These are phyloP conservation scores for Isatis lusitanica DNA, from an alignment of 441 rosid species.

Conservation along the genomic window DNA sequence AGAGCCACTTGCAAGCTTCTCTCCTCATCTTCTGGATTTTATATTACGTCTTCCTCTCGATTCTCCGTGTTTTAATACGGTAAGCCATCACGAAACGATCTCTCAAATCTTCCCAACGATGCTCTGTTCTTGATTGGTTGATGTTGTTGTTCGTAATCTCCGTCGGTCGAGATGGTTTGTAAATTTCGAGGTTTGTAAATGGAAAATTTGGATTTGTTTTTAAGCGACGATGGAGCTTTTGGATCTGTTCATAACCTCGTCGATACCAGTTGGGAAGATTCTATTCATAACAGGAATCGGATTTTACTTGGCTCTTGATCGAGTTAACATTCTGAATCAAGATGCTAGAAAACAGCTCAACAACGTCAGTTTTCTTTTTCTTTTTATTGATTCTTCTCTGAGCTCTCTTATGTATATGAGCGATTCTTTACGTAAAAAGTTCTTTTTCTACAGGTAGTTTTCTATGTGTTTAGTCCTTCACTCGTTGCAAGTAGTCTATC, in stretches of 20 bases:
- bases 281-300: conserved; percentile 59
- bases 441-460: conserved; percentile 41
- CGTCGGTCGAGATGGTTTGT: neutral
- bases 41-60: conserved; percentile 4
- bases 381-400: neutral
- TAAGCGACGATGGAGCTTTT: conserved; percentile 40
- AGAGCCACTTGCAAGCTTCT: conserved; percentile 1
- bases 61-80: neutral
- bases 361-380: conserved; percentile 33
- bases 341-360: conserved; percentile 48
- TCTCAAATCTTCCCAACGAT: neutral
- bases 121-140: neutral
- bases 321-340: conserved; percentile 46
- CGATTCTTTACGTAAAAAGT: neutral
- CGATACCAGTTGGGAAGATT: conserved; percentile 59
- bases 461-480: conserved; percentile 59
- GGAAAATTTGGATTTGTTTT: neutral
- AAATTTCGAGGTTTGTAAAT: neutral
- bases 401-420: neutral
- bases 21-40: conserved; percentile 10
- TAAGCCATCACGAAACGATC: conserved; percentile 7
- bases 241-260: conserved; percentile 50
- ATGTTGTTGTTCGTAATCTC: neutral
- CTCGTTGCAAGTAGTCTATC: conserved; percentile 53
- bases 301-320: conserved; percentile 50